Conservation (phyloP, 352 stramenopile species). For the Globisporangium yorkense region DNA sequence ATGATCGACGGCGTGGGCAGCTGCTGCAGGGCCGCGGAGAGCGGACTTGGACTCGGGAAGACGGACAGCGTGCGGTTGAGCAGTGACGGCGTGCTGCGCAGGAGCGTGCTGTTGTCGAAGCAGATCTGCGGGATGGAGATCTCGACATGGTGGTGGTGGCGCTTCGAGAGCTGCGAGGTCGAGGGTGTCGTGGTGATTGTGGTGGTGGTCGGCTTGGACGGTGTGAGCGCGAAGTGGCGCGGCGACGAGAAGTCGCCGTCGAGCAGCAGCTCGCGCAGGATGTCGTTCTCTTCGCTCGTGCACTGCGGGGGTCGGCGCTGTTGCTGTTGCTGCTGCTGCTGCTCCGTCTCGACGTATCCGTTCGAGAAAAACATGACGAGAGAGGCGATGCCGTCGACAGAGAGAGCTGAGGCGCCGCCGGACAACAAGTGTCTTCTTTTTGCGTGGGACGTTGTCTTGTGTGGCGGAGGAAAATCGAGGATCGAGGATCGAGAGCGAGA, state of each 20-base stretch:
- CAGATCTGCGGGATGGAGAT: conserved; percentile 67
- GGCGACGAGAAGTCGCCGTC: conserved; percentile 67
- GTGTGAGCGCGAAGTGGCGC: conserved; percentile 37
- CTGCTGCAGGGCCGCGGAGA: conserved; percentile 21
- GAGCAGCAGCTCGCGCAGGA: conserved; percentile 66
- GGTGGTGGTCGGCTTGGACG: conserved; percentile 32
- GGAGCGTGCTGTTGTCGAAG: conserved; percentile 56
- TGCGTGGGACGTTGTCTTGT: background rate
- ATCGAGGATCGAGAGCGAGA: conserved; percentile 1
- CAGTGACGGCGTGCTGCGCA: conserved; percentile 53
- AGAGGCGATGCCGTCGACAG: background rate
- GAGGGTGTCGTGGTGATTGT: conserved; percentile 12
- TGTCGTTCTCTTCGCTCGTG: conserved; percentile 62
- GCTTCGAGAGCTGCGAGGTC: conserved; percentile 30
- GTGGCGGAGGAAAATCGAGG: conserved; percentile 8
- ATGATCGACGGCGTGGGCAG: conserved; percentile 35
- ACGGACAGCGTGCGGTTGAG: conserved; percentile 34
- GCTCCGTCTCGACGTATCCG: conserved; percentile 58
- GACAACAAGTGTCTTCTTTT: background rate
- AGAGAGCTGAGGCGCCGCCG: conserved; percentile 1
- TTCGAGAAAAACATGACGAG: conserved; percentile 63
- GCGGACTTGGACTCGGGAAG: conserved; percentile 30
- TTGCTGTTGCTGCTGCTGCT: conserved; percentile 6
- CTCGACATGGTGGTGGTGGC: conserved; percentile 46
- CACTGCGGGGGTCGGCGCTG: conserved; percentile 32